phyloP scores from a whole-genome alignment of 1,284 basidiomycete species.

The Naganishia liquefaciens region DNA sequence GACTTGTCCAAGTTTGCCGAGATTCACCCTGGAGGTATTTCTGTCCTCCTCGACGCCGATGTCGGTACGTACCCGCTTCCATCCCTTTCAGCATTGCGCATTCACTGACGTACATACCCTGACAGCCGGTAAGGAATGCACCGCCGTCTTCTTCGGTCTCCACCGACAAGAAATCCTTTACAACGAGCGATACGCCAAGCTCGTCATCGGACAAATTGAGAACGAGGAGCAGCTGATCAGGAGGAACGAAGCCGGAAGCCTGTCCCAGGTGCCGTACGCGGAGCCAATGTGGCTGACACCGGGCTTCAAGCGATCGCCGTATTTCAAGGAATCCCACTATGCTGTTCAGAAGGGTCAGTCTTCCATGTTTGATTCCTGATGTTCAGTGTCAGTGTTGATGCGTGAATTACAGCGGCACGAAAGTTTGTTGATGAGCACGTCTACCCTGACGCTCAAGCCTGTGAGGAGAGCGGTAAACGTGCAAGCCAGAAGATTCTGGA shows the following conservation, averaged over 20 bases:
- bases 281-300: conserved; percentile 80
- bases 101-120: background rate
- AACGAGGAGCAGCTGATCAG: conserved; percentile 65
- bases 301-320: conserved; percentile 73
- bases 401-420: conserved; percentile 51
- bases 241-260: conserved; percentile 60
- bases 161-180: conserved; percentile 76
- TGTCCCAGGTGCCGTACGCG: conserved; percentile 72
- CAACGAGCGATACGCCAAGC: conserved; percentile 68
- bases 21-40: conserved; percentile 78
- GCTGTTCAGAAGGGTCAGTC: conserved; percentile 50
- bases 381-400: background rate
- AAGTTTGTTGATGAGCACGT: conserved; percentile 62
- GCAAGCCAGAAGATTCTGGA: conserved; percentile 53
- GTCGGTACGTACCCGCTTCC: conserved; percentile 62
- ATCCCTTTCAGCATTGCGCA: no score
- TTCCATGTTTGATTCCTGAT: no score
- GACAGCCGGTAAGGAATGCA: conserved; percentile 76
- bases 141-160: conserved; percentile 78
- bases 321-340: conserved; percentile 68
- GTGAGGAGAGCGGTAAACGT: conserved; percentile 75
- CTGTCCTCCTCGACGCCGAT: conserved; percentile 70
- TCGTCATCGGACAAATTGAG: conserved; percentile 69
- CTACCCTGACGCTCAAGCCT: conserved; percentile 59
- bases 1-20: conserved; percentile 73